phyloP scores from a whole-genome alignment of 192 early-diverging fungal genomes.

The Paraglomus occultum region DNA sequence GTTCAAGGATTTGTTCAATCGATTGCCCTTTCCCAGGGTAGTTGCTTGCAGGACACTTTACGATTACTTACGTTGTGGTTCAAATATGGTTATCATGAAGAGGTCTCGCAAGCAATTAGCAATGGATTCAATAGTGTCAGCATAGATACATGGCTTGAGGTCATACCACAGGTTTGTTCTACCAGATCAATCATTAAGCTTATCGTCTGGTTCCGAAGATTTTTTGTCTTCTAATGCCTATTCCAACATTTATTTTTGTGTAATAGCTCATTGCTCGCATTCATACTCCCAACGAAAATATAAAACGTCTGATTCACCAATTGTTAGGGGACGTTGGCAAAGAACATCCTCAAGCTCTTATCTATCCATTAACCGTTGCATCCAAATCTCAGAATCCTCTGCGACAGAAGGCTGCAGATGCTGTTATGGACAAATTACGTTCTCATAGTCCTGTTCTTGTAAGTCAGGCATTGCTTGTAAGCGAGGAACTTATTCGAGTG shows the following conservation, averaged over 20 bases:
- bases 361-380: conserved; percentile 95
- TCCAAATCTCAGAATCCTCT: conserved; percentile 82
- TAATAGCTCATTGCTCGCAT: conserved; percentile 81
- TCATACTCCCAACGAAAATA: conserved; percentile 72
- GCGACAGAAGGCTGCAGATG: conserved; percentile 75
- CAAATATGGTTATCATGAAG: conserved; percentile 85
- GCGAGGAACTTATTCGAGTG: conserved; percentile 95
- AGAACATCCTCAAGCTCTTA: conserved; percentile 94
- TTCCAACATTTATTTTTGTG: background rate
- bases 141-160: conserved; percentile 95
- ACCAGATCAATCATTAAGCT: background rate
- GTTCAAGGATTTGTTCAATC: conserved; percentile 87
- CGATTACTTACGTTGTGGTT: conserved; percentile 93
- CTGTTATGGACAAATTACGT: conserved; percentile 91
- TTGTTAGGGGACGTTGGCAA: conserved; percentile 88
- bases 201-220: background rate
- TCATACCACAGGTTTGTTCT: conserved; percentile 77
- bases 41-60: conserved; percentile 91
- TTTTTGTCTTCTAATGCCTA: background rate
- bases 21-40: conserved; percentile 82
- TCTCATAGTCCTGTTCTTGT: conserved; percentile 80
- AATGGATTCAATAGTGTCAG: conserved; percentile 82
- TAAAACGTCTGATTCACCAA: conserved; percentile 84
- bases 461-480: conserved; percentile 90
- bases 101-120: conserved; percentile 78